These are phyloP conservation scores for Gigaspora rosea DNA, from an alignment of 192 early-diverging fungal genomes.

Conservation along the genomic window DNA sequence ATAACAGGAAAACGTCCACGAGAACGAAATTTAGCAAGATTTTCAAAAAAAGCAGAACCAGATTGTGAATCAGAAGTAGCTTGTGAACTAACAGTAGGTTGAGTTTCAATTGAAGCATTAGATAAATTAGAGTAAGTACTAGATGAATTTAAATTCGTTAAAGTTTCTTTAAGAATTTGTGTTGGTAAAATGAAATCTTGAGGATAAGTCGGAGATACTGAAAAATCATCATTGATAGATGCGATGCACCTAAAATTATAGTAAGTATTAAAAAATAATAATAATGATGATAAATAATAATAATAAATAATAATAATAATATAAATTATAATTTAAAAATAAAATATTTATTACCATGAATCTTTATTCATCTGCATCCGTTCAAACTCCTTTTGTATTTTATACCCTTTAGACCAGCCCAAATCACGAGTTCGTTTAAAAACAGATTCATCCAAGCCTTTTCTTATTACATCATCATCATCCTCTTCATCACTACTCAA, in stretches of 20 bases:
- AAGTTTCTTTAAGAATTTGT: constrained; percentile 28
- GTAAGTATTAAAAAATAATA: neutral
- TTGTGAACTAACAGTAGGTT: neutral
- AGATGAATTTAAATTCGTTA: neutral
- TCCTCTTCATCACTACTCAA: constrained; percentile 21
- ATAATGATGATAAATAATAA: too few species aligned
- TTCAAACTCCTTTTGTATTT: constrained; percentile 40
- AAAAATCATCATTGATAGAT: constrained; percentile 38
- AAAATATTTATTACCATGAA: constrained; percentile 33
- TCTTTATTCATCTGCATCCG: constrained; percentile 35
- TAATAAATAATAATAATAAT: neutral
- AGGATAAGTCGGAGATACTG: constrained; percentile 46
- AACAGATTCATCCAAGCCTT: constrained; percentile 14
- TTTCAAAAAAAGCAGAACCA: neutral
- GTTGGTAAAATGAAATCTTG: constrained; percentile 42
- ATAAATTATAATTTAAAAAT: too few species aligned
- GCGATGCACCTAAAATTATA: constrained; percentile 36
- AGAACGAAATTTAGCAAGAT: constrained; percentile 37
- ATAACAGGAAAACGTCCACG: constrained; percentile 43
- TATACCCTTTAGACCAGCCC: constrained; percentile 45
- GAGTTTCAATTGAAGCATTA: neutral
- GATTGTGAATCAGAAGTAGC: neutral
- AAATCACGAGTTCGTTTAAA: constrained; percentile 13
- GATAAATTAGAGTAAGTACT: neutral
- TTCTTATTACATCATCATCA: constrained; percentile 7